Evolutionary conservation across 306 rosid genomes (phyloP).

Genomic region (Cicer bijugum): DNA sequence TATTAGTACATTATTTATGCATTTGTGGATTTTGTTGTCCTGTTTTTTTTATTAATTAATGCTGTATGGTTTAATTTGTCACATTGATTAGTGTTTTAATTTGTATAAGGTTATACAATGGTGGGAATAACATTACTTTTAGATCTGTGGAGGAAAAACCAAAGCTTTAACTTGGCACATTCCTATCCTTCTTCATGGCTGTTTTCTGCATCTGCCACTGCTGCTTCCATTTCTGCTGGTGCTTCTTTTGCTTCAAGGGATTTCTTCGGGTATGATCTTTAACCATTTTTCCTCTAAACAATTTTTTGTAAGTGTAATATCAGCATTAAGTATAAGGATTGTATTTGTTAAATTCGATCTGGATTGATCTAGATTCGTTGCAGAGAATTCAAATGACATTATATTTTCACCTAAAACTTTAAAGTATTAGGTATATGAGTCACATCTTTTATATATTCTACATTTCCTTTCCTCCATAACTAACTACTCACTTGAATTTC

Average conservation of each 20-base stretch:
- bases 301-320: background rate
- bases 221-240: constrained; percentile 66
- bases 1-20: background rate
- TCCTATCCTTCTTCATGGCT: constrained; percentile 62
- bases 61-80: background rate
- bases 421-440: too few species aligned
- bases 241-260: constrained; percentile 62
- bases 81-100: constrained; percentile 13
- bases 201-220: constrained; percentile 69
- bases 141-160: constrained; percentile 76
- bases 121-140: constrained; percentile 71
- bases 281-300: background rate
- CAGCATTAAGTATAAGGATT: too few species aligned
- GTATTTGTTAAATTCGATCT: too few species aligned
- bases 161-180: constrained; percentile 49
- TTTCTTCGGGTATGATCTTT: constrained; percentile 61
- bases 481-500: too few species aligned
- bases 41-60: background rate
- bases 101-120: constrained; percentile 54
- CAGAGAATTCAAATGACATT: too few species aligned
- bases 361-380: too few species aligned
- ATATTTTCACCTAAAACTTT: too few species aligned
- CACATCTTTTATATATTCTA: too few species aligned
- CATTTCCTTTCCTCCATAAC: too few species aligned
- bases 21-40: background rate